phyloP scores from a whole-genome alignment of 441 rosid genomes.

The Adansonia rubrostipa region DNA sequence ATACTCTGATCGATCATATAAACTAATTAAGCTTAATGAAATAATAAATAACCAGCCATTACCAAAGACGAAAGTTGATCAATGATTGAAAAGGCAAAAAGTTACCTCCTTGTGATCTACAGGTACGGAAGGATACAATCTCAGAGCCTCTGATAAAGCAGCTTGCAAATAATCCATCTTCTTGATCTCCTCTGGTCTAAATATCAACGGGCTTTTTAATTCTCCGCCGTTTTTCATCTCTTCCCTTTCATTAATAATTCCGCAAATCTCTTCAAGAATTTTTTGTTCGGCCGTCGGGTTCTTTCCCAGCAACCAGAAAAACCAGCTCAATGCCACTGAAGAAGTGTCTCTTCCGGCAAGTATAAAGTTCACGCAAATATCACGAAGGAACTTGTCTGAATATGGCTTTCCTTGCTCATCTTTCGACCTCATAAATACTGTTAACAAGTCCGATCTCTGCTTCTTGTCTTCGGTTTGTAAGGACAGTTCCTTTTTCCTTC shows the following conservation, averaged over 20 bases:
- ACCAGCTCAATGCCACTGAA: slow-evolving; percentile 92
- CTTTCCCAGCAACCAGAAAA: slow-evolving; percentile 80
- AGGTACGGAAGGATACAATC: slow-evolving; percentile 95
- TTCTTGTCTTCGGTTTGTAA: slow-evolving; percentile 27
- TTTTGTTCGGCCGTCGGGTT: slow-evolving; percentile 66
- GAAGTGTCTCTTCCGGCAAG: slow-evolving; percentile 98
- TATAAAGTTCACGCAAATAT: slow-evolving; percentile 89
- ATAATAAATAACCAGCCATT: neutral
- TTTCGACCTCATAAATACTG: slow-evolving; percentile 63
- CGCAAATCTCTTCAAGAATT: slow-evolving; percentile 59
- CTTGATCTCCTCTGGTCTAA: slow-evolving; percentile 81
- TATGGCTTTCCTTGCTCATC: slow-evolving; percentile 63
- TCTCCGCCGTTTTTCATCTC: slow-evolving; percentile 27
- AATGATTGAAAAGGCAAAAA: neutral
- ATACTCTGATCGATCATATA: neutral
- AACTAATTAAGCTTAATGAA: neutral
- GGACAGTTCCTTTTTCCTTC: slow-evolving; percentile 74
- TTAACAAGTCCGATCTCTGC: slow-evolving; percentile 70
- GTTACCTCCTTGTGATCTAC: slow-evolving; percentile 94
- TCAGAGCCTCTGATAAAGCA: slow-evolving; percentile 84
- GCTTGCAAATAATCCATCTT: slow-evolving; percentile 95
- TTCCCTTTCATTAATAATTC: slow-evolving; percentile 51
- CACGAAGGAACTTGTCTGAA: slow-evolving; percentile 81
- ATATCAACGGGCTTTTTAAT: slow-evolving; percentile 41
- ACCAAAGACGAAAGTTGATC: neutral